Evolutionary conservation across 2,329 filamentous ascomycete species (phyloP).

Genomic region (Kalmusia sp.): DNA sequence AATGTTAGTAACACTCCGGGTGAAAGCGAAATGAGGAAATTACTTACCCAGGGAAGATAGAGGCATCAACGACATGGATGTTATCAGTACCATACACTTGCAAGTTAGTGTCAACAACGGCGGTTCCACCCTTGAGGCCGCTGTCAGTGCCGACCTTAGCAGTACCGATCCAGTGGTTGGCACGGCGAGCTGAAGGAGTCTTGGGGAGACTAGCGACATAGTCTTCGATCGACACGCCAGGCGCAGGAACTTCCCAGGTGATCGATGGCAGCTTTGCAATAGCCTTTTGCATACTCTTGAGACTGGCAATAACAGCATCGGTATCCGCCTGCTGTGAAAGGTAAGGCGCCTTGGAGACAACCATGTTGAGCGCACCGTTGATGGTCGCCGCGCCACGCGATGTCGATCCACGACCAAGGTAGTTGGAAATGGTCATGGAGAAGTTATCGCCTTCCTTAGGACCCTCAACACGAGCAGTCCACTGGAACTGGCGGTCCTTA

Average conservation of each 20-base stretch:
- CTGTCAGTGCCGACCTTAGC: constrained; percentile 60
- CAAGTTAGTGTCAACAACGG: constrained; percentile 59
- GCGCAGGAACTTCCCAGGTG: constrained; percentile 61
- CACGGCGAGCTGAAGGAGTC: constrained; percentile 47
- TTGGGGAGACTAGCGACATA: constrained; percentile 59
- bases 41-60: constrained; percentile 52
- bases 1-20: constrained; percentile 17
- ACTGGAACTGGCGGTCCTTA: constrained; percentile 69
- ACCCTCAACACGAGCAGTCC: constrained; percentile 69
- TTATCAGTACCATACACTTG: constrained; percentile 57
- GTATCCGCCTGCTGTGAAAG: constrained; percentile 65
- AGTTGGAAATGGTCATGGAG: constrained; percentile 56
- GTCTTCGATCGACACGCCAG: constrained; percentile 59
- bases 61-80: constrained; percentile 56
- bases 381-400: constrained; percentile 69
- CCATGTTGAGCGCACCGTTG: constrained; percentile 63
- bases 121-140: constrained; percentile 50
- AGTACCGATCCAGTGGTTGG: constrained; percentile 62
- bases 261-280: constrained; percentile 63
- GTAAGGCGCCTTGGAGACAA: constrained; percentile 67
- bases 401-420: constrained; percentile 69
- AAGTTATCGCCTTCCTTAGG: constrained; percentile 51
- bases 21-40: background rate
- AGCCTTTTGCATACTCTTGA: constrained; percentile 66
- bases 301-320: constrained; percentile 68